Evolutionary conservation across 257 asterid species (phyloP), one percentile per base, ranked within the genome.

Genomic region (Thymus mandschuricus): DNA sequence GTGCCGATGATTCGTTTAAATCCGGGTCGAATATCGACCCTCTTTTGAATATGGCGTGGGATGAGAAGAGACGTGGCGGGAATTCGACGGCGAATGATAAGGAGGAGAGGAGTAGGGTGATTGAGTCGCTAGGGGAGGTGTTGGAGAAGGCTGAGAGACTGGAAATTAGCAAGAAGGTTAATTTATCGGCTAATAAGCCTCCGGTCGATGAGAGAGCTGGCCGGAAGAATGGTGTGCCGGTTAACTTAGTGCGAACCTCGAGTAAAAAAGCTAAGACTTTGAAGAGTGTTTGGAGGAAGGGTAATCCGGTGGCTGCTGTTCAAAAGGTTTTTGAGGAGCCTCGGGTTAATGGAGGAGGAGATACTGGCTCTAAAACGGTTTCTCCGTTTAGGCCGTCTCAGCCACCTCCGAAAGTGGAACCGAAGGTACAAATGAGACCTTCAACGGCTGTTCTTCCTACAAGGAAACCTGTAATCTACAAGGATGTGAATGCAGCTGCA

Each of bases 281-380:
- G 70, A 95, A 92, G 85, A 92, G 98, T 54, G 91, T 95, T 45
- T 95, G 99, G 99, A 83, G 96, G 62, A 95, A 88, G 80, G 98
- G 98, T 66, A 82, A 88, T 83, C 96, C 97, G 0, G 89, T 92
- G 71, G 69, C 95, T 38, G 13, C 74, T 75, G 84, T 86, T 33
- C 84, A 82, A 66, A 89, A 80, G 72, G 85, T 88, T 77, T 88
- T 83, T 5, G 81, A 69, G 78, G 88, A 80, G 69, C 81, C 82
- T 62, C 80, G 64, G 58, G 73, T 70, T 66, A 81, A 72, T 76
- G 85, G 70, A 48, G 79, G 64, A 43, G 82, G 65, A 50, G 68
- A 43, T 70, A 75, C 30, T 66, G 88, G 59, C 28, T 78, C 85
- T 76, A 81, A 51, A 56, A 30, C 75, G 48, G 79, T 77, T 79